phyloP scores from a whole-genome alignment of 306 rosid species.

The Spatholobus suberectus region DNA sequence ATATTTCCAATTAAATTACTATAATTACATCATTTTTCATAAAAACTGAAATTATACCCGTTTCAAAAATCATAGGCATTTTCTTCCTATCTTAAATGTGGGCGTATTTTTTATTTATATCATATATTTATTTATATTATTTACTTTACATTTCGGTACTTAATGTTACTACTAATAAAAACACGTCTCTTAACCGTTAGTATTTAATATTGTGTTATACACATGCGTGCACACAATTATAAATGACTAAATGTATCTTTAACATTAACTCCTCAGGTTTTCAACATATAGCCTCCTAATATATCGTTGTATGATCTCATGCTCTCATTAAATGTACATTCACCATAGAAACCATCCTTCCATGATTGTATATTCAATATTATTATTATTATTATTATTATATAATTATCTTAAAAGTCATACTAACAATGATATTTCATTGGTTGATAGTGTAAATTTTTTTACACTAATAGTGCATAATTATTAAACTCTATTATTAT shows the following conservation, averaged over 20 bases:
- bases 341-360: background rate
- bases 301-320: background rate
- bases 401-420: too few species aligned
- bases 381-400: too few species aligned
- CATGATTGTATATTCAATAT: background rate
- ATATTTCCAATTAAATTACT: background rate
- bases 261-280: background rate
- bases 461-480: too few species aligned
- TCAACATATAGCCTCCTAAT: background rate
- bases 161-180: background rate
- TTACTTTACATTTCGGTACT: background rate
- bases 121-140: background rate
- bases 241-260: background rate
- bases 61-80: background rate
- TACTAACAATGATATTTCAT: too few species aligned
- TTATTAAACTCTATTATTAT: too few species aligned
- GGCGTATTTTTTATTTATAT: background rate
- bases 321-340: background rate
- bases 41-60: background rate
- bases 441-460: too few species aligned
- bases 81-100: background rate
- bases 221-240: background rate
- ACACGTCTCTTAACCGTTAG: background rate
- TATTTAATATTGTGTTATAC: background rate
- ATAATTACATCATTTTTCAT: background rate